Base-by-base conservation (phyloP, 192 early-diverging fungal species). In the Entomortierella beljakovae region DNA sequence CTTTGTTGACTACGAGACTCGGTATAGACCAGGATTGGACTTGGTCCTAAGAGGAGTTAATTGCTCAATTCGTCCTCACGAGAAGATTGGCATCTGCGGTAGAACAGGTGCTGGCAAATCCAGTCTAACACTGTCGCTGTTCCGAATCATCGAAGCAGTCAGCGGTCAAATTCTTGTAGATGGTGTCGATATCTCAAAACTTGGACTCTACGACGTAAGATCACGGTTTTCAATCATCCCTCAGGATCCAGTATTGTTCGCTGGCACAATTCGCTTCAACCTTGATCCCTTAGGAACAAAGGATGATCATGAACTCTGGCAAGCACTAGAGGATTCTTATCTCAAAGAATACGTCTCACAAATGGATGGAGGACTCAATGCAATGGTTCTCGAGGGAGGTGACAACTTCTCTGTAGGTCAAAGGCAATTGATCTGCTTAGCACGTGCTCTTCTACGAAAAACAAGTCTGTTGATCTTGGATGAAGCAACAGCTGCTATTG, bases 401-500 rank as follows among this genome's bases (percentile, higher is more conserved):
- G 81, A 88, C 26, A 96, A 97, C 81, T 93, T 95, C 56, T 94
- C 91, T 23, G 90, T 91, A 48, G 93, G 93, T 25, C 92, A 95
- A 76, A 72, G 90, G 20, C 94, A 95, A 76, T 71, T 92, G 68
- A 82, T 94, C 18, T 87, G 87, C 32, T 80, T 94, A 53, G 92
- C 92, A 0, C 87, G 92, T 32, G 92, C 92, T 0, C 68, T 93
- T n/a, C 80, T 94, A 15, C 83, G 88, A 66, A 82, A 88, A 35
- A 85, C 90, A 22, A 86, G 55, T 29, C 25, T 83, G 34, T 61
- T 83, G 35, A 31, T 85, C 16, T 65, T 85, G 82, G 84, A 85
- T 28, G 84, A 85, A 58, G 77, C 81, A 1, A 83, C 84, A 10
- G 80, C 86, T 0, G 83, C 70, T 89, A 91, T 98, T 16, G 97